Conservation (phyloP, 495 filamentous ascomycete genomes). For the Lasiosphaeria ovina region DNA sequence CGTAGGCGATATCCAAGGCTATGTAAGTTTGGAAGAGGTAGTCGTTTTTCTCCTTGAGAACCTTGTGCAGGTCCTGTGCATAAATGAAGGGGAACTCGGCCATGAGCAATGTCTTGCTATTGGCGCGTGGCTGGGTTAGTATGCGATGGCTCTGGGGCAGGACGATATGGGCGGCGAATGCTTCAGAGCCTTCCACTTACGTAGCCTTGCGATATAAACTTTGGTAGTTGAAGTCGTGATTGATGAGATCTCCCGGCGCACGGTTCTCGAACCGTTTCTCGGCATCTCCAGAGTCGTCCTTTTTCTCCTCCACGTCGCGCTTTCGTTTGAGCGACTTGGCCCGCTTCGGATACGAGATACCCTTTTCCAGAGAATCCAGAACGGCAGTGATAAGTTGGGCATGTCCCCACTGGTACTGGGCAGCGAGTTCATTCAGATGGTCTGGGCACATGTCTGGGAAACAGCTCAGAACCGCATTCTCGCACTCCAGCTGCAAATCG, state of each 20-base stretch:
- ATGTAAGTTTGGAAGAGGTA: constrained; percentile 34
- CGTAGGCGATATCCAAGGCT: constrained; percentile 23
- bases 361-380: constrained; percentile 36
- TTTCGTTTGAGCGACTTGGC: constrained; percentile 35
- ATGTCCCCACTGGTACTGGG: constrained; percentile 16
- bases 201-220: constrained; percentile 13
- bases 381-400: constrained; percentile 25
- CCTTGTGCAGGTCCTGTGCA: constrained; percentile 16
- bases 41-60: constrained; percentile 15
- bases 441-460: constrained; percentile 43
- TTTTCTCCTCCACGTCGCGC: constrained; percentile 21
- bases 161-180: too few relatives aligned
- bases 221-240: constrained; percentile 3
- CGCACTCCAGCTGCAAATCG: constrained; percentile 10
- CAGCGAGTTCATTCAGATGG: constrained; percentile 21
- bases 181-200: constrained; percentile 15
- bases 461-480: constrained; percentile 23
- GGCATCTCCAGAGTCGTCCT: constrained; percentile 10
- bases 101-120: constrained; percentile 26
- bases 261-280: neutral
- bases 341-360: constrained; percentile 32
- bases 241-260: neutral
- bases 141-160: too few relatives aligned
- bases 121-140: neutral
- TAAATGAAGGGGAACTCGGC: constrained; percentile 25